phyloP scores from a whole-genome alignment of 352 stramenopile species.

The Elongisporangium anandrum region DNA sequence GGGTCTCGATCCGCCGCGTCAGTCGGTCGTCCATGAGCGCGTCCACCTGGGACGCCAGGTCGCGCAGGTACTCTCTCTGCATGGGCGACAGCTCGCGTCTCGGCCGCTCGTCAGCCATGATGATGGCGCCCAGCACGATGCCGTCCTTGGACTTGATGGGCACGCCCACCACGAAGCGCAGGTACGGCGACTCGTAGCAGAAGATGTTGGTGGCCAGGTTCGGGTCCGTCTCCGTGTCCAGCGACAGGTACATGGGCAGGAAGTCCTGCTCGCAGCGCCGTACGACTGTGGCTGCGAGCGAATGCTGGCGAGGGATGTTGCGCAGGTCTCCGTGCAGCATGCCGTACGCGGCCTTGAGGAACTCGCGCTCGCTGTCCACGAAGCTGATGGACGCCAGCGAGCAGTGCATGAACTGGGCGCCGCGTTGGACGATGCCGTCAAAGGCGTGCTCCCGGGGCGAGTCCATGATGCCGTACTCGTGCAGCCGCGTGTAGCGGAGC shows the following conservation, averaged over 20 bases:
- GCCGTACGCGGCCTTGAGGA: constrained; percentile 52
- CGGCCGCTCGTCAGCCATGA: constrained; percentile 45
- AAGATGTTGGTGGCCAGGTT: constrained; percentile 49
- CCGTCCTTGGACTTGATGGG: constrained; percentile 44
- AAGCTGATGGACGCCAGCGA: constrained; percentile 59
- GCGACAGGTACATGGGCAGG: constrained; percentile 26
- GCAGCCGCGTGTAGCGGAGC: constrained; percentile 29
- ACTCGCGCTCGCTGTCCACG: constrained; percentile 52
- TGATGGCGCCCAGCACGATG: constrained; percentile 46
- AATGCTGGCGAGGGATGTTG: constrained; percentile 50
- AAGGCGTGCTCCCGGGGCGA: constrained; percentile 45
- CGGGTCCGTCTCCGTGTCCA: constrained; percentile 38
- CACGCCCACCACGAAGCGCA: constrained; percentile 54
- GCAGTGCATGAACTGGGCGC: constrained; percentile 43
- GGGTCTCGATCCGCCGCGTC: constrained; percentile 23
- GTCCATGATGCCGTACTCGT: constrained; percentile 56
- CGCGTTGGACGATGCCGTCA: constrained; percentile 52
- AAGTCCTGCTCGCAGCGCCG: constrained; percentile 26
- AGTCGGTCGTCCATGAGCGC: constrained; percentile 40
- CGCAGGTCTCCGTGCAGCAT: constrained; percentile 16
- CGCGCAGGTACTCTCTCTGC: constrained; percentile 28
- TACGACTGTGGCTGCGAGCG: constrained; percentile 53
- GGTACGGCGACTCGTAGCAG: constrained; percentile 37
- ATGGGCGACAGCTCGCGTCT: constrained; percentile 20
- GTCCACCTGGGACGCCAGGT: constrained; percentile 39